Percentiles rank a stretch among this genome's conserved stretches.
These are phyloP conservation scores for Sanghuangporus sanghuang DNA, from an alignment of 1,284 basidiomycete genomes.

Conservation along the genomic window DNA sequence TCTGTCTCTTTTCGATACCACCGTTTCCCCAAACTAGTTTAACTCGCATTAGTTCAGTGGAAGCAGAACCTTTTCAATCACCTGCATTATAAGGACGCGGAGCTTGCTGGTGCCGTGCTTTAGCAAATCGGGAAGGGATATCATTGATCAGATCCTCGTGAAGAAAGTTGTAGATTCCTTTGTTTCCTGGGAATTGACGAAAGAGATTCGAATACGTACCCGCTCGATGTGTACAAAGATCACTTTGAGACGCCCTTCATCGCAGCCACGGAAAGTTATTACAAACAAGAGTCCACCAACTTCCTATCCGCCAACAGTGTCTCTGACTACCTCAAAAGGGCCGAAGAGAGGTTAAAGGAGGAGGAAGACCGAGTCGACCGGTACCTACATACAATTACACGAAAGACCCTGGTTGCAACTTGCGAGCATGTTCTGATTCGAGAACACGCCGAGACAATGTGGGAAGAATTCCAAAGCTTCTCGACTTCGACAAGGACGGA, in stretches of 20 bases:
- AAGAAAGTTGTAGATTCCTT: constrained; percentile 97
- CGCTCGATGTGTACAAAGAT: constrained; percentile 93
- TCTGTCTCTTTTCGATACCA: not conserved
- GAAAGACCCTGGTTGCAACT: constrained; percentile 81
- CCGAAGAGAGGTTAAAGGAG: constrained; percentile 87
- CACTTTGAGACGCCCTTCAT: constrained; percentile 92
- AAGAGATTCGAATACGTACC: constrained; percentile 84
- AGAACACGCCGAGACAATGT: constrained; percentile 84
- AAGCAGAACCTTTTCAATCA: constrained; percentile 87
- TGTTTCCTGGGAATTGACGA: constrained; percentile 96
- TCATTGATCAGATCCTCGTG: constrained; percentile 88
- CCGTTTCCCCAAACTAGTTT: not conserved
- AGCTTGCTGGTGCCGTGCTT: constrained; percentile 83
- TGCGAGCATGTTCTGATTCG: constrained; percentile 93
- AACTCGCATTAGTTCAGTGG: constrained; percentile 97
- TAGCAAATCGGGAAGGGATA: constrained; percentile 85
- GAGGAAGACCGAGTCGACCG: constrained; percentile 95
- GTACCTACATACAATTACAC: constrained; percentile 54
- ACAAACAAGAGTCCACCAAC: constrained; percentile 45
- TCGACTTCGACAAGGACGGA: constrained; percentile 91
- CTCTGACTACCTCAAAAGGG: constrained; percentile 76
- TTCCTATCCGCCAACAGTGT: not conserved
- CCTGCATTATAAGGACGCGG: constrained; percentile 76
- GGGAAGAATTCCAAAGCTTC: constrained; percentile 92
- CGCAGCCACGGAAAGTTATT: constrained; percentile 85